Percentiles rank a stretch among this genome's conserved stretches.
phyloP scores from a whole-genome alignment of 1,139 yeast species.

The Taphrina populina region DNA sequence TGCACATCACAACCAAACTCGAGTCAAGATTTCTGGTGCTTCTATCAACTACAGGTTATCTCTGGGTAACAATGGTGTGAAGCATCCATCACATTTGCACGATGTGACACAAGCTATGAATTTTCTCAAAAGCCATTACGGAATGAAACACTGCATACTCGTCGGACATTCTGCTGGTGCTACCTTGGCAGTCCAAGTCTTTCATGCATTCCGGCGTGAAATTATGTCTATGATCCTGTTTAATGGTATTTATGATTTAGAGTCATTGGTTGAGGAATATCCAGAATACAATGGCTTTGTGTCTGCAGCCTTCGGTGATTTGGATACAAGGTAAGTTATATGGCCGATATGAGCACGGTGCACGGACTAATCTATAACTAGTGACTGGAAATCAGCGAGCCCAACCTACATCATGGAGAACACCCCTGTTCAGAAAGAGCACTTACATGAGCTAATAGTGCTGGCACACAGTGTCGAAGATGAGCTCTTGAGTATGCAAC shows the following conservation, averaged over 20 bases:
- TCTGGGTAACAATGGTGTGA: slow-evolving; percentile 49
- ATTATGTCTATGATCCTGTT: slow-evolving; percentile 44
- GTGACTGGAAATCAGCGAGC: slow-evolving; percentile 43
- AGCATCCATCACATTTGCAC: slow-evolving; percentile 62
- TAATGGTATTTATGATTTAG: slow-evolving; percentile 57
- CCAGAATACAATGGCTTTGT: slow-evolving; percentile 51
- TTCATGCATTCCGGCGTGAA: slow-evolving; percentile 40
- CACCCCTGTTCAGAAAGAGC: slow-evolving; percentile 28
- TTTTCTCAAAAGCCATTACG: slow-evolving; percentile 41
- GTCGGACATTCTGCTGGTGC: slow-evolving; percentile 88
- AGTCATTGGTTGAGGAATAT: slow-evolving; percentile 50
- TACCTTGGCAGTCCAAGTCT: slow-evolving; percentile 60
- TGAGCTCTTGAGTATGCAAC: slow-evolving; percentile 37
- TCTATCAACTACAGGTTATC: slow-evolving; percentile 70
- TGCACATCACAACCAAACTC: neutral
- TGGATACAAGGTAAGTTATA: slow-evolving; percentile 5
- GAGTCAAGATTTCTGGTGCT: slow-evolving; percentile 41
- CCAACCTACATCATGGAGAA: slow-evolving; percentile 41
- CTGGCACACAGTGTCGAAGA: slow-evolving; percentile 38
- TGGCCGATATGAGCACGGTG: neutral
- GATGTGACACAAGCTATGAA: slow-evolving; percentile 57
- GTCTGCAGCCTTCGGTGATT: slow-evolving; percentile 49
- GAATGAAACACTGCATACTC: slow-evolving; percentile 46
- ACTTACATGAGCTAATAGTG: slow-evolving; percentile 11
- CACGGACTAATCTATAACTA: neutral